Base-by-base conservation (phyloP, 148 eudicot genomes). In the Rhododendron griersonianum region DNA sequence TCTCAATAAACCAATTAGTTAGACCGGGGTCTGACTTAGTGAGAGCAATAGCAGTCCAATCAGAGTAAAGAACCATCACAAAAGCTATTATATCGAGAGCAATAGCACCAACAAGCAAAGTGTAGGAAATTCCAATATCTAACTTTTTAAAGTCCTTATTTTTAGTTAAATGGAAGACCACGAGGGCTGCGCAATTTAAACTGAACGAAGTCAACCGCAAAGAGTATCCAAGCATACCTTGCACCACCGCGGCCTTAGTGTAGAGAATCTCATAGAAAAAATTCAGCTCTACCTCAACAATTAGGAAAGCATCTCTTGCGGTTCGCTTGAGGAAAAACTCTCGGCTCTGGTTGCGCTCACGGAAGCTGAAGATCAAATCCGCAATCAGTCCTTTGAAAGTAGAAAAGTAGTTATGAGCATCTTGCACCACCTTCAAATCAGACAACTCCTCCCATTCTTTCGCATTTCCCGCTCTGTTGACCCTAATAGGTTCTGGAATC, bases 211-310 rank as follows among this genome's bases (percentile, higher is more conserved):
- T 16, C 57, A 74, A 35, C 10, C 90, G 86, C 11, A 81, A 21
- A 5, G 84, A 11, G 18, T 83, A 88, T 33, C 93, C 95, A 1
- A 33, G 11, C 6, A 5, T 19, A n/a, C 61, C 25, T 47, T 88
- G 88, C 41, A 92, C 84, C 25, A 91, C 88, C 13, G 81, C 48
- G 7, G 87, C 61, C 86, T 93, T 93, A 9, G 94, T 93, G 84
- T 83, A 91, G 80, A 93, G 89, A 84, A 88, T 84, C 11, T 92
- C 92, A 55, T 93, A 91, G 73, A 92, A 79, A 84, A 90, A 91
- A 79, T 92, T 92, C 76, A 93, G 89, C 81, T 93, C 95, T 8
- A 89, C 89, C 86, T 93, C 95, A 1, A 93, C 87, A 10, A 93
- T 84, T 81, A 83, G 79, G 78, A 93, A 93, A 33, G 92, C 95